Conservation (phyloP, 2,329 filamentous ascomycete species). For the Alternaria gansuensis region DNA sequence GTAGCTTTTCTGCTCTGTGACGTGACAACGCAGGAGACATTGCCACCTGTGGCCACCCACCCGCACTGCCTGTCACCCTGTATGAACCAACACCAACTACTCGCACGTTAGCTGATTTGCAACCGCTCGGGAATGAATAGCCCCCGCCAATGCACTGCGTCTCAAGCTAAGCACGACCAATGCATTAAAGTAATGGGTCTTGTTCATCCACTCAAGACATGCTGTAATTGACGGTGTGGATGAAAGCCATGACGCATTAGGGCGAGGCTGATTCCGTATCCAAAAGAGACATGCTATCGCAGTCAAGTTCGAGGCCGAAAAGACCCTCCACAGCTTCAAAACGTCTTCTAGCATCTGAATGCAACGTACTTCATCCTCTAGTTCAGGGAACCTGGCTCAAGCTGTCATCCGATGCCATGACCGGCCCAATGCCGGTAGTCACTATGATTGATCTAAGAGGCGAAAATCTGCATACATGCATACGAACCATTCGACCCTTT, state of each 20-base stretch:
- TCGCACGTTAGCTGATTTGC: background rate
- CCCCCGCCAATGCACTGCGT: background rate
- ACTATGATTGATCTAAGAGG: background rate
- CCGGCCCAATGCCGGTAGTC: background rate
- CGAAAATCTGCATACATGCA: background rate
- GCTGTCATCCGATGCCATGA: background rate
- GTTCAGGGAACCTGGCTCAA: background rate
- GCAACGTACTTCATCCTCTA: background rate
- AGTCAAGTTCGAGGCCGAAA: background rate
- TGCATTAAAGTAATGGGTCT: background rate
- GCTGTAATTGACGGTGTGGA: background rate
- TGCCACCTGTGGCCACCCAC: background rate
- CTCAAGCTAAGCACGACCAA: background rate
- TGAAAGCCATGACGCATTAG: background rate
- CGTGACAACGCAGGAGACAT: background rate
- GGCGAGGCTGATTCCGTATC: constrained; percentile 13
- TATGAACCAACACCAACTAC: constrained; percentile 1
- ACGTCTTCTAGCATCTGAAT: background rate
- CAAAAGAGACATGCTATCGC: background rate
- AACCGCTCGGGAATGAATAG: background rate
- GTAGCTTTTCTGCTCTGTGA: background rate
- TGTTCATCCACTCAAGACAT: background rate
- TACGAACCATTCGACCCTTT: constrained; percentile 7
- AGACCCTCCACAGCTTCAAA: background rate
- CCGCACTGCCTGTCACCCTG: background rate